phyloP scores from a whole-genome alignment of 768 basidiomycete species.

The Phaffia tasmanica region DNA sequence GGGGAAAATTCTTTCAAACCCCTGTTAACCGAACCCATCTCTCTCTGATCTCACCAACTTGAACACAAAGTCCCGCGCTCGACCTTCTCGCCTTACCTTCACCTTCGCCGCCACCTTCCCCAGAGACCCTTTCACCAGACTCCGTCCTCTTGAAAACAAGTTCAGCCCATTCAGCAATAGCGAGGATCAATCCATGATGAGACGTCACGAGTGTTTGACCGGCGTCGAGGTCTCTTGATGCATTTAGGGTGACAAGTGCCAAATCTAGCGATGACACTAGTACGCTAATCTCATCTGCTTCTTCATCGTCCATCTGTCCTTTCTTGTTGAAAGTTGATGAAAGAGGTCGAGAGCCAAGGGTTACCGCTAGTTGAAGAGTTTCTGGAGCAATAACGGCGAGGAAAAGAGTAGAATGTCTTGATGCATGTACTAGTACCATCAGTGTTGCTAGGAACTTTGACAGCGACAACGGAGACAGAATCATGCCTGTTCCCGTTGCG shows the following conservation, averaged over 20 bases:
- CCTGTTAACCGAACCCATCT: constrained; percentile 16
- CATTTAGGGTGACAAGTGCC: constrained; percentile 62
- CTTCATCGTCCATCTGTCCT: constrained; percentile 36
- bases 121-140: constrained; percentile 47
- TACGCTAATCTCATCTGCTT: constrained; percentile 46
- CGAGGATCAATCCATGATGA: constrained; percentile 58
- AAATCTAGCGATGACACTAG: constrained; percentile 67
- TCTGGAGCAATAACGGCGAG: constrained; percentile 69
- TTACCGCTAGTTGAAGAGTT: constrained; percentile 68
- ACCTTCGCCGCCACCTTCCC: constrained; percentile 46
- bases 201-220: constrained; percentile 66
- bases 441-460: constrained; percentile 65
- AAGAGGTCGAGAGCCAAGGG: constrained; percentile 52
- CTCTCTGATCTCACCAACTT: constrained; percentile 19
- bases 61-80: constrained; percentile 19
- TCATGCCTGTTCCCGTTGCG: constrained; percentile 66
- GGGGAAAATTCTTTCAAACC: not conserved
- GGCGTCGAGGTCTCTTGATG: constrained; percentile 60
- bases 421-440: constrained; percentile 68
- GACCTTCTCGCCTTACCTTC: constrained; percentile 47
- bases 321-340: constrained; percentile 33
- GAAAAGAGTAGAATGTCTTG: constrained; percentile 69
- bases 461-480: constrained; percentile 67
- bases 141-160: constrained; percentile 56
- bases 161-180: constrained; percentile 68